Evolutionary conservation across 2,329 filamentous ascomycete species (phyloP), one percentile per base, ranked within the genome.

Genomic region (Trichophyton rubrum): DNA sequence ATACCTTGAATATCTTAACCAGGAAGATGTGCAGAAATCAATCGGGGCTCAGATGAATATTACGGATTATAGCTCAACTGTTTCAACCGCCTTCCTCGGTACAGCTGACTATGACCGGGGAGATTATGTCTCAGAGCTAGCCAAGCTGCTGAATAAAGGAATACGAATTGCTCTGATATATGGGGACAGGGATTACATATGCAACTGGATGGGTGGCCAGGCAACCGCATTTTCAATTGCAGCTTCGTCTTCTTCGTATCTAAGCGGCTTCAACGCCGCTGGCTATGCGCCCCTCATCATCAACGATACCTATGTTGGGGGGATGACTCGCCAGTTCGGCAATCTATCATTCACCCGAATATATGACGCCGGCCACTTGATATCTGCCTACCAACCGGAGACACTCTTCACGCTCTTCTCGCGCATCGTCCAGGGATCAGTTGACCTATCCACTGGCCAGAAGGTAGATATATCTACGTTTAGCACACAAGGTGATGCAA

Each of bases 131-230:
- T 65, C 69, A 11, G 69, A 74, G 40, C 60, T 74, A 2, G 69
- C 65, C 0, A 78, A 76, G 61, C 70, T 82, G 0, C 74, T 83
- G 6, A 77, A 80, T 45, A 70, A 72, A 56, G 78, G 77, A 11
- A 73, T 82, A 40, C 77, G 79, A 59, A 77, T 82, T 1, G 73
- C 77, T 38, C 65, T 81, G 56, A 69, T 80, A 58, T 81, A 80
- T 65, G 80, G 80, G 1, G 80, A 82, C 63, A 74, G 78, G 1
- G 79, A 82, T 67, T 81, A 73, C 64, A 75, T 77, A 2, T 80
- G 79, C 66, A 80, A 81, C 64, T 84, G 81, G 82, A 72, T 81
- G 22, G 81, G 81, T 7, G 82, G 80, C 53, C 80, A 84, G 66
- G 68, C 72, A 4, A 76, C 78, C 47, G 87, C 85, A 1, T 77